phyloP scores from a whole-genome alignment of 2,329 filamentous ascomycete species.

The Pseudogymnoascus sp. region DNA sequence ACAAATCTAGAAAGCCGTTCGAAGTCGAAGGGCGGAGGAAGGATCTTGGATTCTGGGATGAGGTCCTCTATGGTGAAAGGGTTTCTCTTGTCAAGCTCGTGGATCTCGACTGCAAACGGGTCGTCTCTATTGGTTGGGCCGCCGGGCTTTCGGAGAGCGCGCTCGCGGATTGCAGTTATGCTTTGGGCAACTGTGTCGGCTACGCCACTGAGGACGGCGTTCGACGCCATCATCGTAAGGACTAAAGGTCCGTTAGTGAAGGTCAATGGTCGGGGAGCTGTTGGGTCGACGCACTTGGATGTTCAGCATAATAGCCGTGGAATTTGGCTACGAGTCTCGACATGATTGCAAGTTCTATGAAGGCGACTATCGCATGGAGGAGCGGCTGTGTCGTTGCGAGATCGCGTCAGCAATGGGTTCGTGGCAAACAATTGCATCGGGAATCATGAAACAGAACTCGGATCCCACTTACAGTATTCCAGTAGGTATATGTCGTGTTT shows the following conservation, averaged over 20 bases:
- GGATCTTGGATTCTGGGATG: slow-evolving; percentile 53
- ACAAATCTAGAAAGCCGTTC: slow-evolving; percentile 92
- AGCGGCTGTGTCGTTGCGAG: slow-evolving; percentile 58
- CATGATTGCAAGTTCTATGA: slow-evolving; percentile 82
- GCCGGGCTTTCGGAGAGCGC: slow-evolving; percentile 55
- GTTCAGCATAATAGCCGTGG: slow-evolving; percentile 88
- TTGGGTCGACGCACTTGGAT: slow-evolving; percentile 56
- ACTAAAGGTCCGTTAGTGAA: slow-evolving; percentile 42
- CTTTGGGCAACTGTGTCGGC: slow-evolving; percentile 94
- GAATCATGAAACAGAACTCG: slow-evolving; percentile 6
- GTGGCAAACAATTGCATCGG: slow-evolving; percentile 10
- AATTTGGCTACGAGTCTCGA: slow-evolving; percentile 78
- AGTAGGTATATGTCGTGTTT: slow-evolving; percentile 68
- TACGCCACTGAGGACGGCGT: slow-evolving; percentile 88
- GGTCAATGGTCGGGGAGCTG: neutral
- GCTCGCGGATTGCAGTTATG: slow-evolving; percentile 73
- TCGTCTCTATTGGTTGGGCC: slow-evolving; percentile 56
- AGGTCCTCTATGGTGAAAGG: slow-evolving; percentile 58
- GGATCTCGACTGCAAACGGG: slow-evolving; percentile 75
- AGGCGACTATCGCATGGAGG: slow-evolving; percentile 73
- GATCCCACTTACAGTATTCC: slow-evolving; percentile 57
- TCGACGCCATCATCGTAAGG: slow-evolving; percentile 98
- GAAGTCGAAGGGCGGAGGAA: slow-evolving; percentile 87
- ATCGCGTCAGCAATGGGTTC: slow-evolving; percentile 5
- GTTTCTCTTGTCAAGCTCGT: slow-evolving; percentile 77